A percentile compares a stretch with the other conserved stretches of the same genome.
Conservation (phyloP, 106 monocot genomes). For the Narthecium ossifragum region DNA sequence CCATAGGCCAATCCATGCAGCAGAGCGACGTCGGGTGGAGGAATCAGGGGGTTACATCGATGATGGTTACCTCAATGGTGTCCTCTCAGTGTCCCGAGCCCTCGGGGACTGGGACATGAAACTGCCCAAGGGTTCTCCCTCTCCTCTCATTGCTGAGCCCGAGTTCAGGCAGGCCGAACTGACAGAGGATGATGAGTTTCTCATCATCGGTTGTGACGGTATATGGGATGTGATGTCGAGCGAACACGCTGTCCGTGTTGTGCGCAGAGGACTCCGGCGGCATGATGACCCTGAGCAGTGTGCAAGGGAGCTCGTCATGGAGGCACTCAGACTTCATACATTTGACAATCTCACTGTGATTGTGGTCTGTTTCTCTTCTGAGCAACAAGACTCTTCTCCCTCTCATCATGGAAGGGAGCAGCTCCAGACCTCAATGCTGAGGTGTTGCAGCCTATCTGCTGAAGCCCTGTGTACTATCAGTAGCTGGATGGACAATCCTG, state of each 20-base stretch:
- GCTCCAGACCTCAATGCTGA: constrained; percentile 10
- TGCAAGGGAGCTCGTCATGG: constrained; percentile 52
- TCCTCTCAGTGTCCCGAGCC: constrained; percentile 50
- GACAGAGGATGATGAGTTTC: constrained; percentile 60
- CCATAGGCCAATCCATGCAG: constrained; percentile 33
- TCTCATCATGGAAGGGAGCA: neutral
- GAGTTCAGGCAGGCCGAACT: constrained; percentile 31
- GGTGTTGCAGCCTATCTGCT: constrained; percentile 43
- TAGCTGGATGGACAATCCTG: constrained; percentile 15
- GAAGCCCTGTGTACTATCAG: constrained; percentile 36
- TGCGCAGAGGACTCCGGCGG: constrained; percentile 29
- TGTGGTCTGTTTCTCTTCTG: constrained; percentile 39
- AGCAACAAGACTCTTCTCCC: constrained; percentile 15
- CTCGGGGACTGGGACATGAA: constrained; percentile 71
- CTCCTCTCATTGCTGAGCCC: constrained; percentile 52
- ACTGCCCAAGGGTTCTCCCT: constrained; percentile 27
- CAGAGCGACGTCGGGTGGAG: constrained; percentile 38
- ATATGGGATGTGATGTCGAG: constrained; percentile 77
- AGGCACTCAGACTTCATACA: constrained; percentile 49
- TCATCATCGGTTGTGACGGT: constrained; percentile 67
- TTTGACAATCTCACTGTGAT: constrained; percentile 59
- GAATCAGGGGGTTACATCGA: constrained; percentile 43
- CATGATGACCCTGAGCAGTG: constrained; percentile 53
- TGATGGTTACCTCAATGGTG: constrained; percentile 59
- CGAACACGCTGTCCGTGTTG: constrained; percentile 44